Evolutionary conservation across 495 filamentous ascomycete genomes (phyloP), one percentile per base, ranked within the genome.

Genomic region (Aspergillus hancockii): DNA sequence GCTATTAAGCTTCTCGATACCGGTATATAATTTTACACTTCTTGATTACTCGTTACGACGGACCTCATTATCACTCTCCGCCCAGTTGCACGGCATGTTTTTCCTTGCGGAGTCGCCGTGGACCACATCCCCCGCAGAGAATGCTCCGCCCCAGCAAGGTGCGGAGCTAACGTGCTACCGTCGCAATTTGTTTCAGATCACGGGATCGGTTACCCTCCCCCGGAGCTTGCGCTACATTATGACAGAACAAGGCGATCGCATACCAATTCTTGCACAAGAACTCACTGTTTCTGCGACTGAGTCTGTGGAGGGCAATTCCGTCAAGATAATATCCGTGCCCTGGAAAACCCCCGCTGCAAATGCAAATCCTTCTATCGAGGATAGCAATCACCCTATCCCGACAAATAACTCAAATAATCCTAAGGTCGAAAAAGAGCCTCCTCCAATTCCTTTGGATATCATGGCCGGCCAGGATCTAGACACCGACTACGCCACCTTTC

Each of bases 41-140:
- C 77, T 92, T 34, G 88, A 91, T 63, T 89, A 84, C 76, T 80
- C 83, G 60, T 79, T 84, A 70, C 80, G 84, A 53, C 71, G 83
- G 66, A 75, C 80, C 8, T 79, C 77, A 7, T 69, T 91, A 22
- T 81, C 82, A 32, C 85, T 96, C 68, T 84, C 88, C 9, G 91
- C 91, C 45, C 92, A 95, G 71, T 75, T 97, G 31, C 90, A 94
- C 67, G 92, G 92, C 76, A 96, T 95, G 91, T 97, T 97, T 76
- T 96, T 94, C 66, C 83, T 97, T 7, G 92, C 92, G 51, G 92
- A 97, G 75, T 76, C 92, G 60, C 88, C 90, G 14, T 84, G 82
- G 72, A 84, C 90, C 23, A 81, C 82, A 40, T 78, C 83, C 31
- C 83, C 81, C 55, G 86, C 90, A 61, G 84, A 85, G 49, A 81